Conservation (phyloP, 352 stramenopile species). For the Thalassiosira livingstoniorum region DNA sequence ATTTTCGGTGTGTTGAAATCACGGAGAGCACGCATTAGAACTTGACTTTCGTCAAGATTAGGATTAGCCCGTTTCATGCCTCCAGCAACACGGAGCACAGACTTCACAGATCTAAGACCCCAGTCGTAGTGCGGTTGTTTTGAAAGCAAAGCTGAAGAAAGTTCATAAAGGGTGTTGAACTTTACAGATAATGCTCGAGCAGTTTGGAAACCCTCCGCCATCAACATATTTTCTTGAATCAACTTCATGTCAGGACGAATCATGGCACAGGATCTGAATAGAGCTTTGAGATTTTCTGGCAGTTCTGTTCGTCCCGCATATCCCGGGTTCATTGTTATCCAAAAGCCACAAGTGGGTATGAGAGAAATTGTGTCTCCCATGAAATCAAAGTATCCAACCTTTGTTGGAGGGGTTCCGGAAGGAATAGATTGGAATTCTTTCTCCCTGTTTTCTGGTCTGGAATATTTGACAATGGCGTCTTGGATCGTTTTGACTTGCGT, state of each 20-base stretch:
- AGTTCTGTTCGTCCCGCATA: conserved; percentile 95
- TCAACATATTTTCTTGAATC: conserved; percentile 97
- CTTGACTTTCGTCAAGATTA: conserved; percentile 89
- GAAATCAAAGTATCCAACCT: conserved; percentile 95
- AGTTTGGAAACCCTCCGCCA: conserved; percentile 94
- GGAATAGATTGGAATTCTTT: conserved; percentile 93
- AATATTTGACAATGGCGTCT: conserved; percentile 91
- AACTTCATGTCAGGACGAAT: conserved; percentile 94
- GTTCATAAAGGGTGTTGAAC: conserved; percentile 93
- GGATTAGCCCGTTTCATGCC: conserved; percentile 91
- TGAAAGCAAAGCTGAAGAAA: conserved; percentile 94
- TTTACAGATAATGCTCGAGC: conserved; percentile 94
- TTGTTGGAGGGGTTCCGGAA: conserved; percentile 92
- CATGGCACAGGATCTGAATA: conserved; percentile 96
- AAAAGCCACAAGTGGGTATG: conserved; percentile 95
- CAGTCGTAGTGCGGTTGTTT: conserved; percentile 97
- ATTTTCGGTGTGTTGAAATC: conserved; percentile 97
- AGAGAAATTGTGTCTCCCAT: conserved; percentile 95
- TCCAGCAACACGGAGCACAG: conserved; percentile 94
- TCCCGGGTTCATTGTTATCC: conserved; percentile 97
- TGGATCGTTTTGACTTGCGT: conserved; percentile 98
- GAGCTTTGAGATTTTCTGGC: conserved; percentile 96
- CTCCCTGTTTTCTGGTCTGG: conserved; percentile 93
- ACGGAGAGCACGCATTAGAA: conserved; percentile 94
- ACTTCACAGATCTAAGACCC: conserved; percentile 95